phyloP scores from a whole-genome alignment of 306 rosid species.

The Acmispon strigosus region DNA sequence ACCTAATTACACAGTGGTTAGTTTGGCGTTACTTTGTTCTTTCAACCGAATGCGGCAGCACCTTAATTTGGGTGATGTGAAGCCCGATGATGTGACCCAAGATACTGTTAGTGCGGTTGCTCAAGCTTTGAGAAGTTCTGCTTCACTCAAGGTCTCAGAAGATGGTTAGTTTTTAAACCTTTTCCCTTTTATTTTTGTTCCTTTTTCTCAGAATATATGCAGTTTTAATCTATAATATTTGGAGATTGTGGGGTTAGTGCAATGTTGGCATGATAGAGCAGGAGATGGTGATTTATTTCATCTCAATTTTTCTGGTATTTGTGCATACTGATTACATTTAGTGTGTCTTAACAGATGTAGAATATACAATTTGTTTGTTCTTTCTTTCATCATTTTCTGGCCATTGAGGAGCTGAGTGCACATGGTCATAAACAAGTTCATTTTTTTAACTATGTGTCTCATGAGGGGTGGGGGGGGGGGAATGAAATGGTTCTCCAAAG shows the following conservation, averaged over 20 bases:
- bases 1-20: constrained; percentile 52
- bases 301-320: background rate
- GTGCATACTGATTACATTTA: background rate
- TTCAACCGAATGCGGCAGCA: constrained; percentile 71
- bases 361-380: background rate
- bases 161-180: constrained; percentile 51
- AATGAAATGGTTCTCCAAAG: background rate
- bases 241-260: background rate
- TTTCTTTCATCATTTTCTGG: background rate
- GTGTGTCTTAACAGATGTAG: background rate
- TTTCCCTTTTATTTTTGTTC: background rate
- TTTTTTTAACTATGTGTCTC: background rate
- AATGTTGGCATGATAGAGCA: background rate
- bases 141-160: constrained; percentile 62
- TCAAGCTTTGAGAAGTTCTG: constrained; percentile 47
- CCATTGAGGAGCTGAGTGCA: background rate
- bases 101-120: constrained; percentile 66
- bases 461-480: background rate
- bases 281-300: background rate
- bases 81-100: constrained; percentile 41
- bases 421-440: background rate
- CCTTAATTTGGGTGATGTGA: constrained; percentile 61
- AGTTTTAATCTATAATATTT: background rate
- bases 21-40: constrained; percentile 72
- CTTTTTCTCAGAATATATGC: background rate